Base-by-base conservation (phyloP, 192 early-diverging fungal species). In the Linnemannia exigua region DNA sequence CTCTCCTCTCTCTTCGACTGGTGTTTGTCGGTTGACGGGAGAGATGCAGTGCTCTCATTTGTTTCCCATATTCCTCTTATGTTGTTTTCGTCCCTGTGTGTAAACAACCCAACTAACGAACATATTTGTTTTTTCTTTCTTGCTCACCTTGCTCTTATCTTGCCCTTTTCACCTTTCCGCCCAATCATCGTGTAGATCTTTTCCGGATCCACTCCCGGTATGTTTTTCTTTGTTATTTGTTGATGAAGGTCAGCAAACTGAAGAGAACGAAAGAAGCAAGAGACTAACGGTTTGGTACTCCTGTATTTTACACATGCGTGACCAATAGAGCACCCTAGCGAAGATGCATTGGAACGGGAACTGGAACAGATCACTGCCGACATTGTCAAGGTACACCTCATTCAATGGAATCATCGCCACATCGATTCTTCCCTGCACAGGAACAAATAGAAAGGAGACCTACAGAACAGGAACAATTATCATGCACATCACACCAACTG, bases 121-220 rank as follows among this genome's bases (percentile, higher is more conserved):
- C 41, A n/a, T 44, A 3, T 37, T n/a, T 35, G 3, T 12, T 31
- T 8, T 68, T n/a, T 80, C 54, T 16, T 41, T 76, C 52, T 75
- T 63, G 11, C 38, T 44, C 74, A 35, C 12, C 36, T 37, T 46
- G 48, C 72, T 69, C 73, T 35, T 61, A 28, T 52, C 50, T 67
- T 52, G 67, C 16, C 52, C 33, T 14, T 12, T n/a, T 36, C 33
- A 31, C 25, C 2, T 37, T 72, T 33, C 20, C 47, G 9, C 47
- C 78, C 72, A 80, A 80, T 80, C 75, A 47, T 67, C 37, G 1
- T 38, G 25, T 31, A 86, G 84, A 86, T 86, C 61, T 86, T 86
- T 47, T 72, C 74, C 75, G 78, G 78, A 86, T 77, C 79, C 31
- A 86, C 84, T 36, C 77, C 84, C 48, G 84, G 84, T 86, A 86